These are phyloP conservation scores for Pythium brachiatum DNA, from an alignment of 352 stramenopile species.

Conservation along the genomic window DNA sequence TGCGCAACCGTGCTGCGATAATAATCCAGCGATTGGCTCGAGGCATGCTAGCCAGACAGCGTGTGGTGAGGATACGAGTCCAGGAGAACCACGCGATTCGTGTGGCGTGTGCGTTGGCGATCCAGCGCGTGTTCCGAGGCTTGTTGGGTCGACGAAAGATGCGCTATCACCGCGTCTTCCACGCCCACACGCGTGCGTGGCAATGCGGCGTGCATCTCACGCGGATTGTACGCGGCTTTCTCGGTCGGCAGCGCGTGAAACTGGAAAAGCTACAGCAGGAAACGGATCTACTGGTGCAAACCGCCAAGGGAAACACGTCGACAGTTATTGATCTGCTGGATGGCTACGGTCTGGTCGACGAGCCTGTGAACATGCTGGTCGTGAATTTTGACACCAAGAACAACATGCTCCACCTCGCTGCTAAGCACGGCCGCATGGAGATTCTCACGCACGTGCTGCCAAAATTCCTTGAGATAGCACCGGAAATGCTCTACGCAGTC, in stretches of 20 bases:
- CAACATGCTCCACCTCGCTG: slow-evolving; percentile 50
- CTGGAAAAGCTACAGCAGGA: slow-evolving; percentile 33
- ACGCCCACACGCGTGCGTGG: slow-evolving; percentile 29
- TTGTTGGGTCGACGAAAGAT: slow-evolving; percentile 37
- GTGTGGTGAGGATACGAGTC: slow-evolving; percentile 33
- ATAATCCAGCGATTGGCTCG: slow-evolving; percentile 42
- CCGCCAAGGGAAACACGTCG: slow-evolving; percentile 43
- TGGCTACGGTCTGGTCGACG: slow-evolving; percentile 43
- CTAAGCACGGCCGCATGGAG: slow-evolving; percentile 43
- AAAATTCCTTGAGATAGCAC: slow-evolving; percentile 28
- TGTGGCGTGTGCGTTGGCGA: slow-evolving; percentile 43
- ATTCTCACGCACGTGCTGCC: slow-evolving; percentile 54
- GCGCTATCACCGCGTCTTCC: slow-evolving; percentile 32
- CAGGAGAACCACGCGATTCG: slow-evolving; percentile 37
- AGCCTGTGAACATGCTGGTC: slow-evolving; percentile 37
- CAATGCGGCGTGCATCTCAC: slow-evolving; percentile 41
- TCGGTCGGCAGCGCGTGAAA: slow-evolving; percentile 31
- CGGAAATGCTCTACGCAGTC: slow-evolving; percentile 32
- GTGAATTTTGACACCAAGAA: slow-evolving; percentile 32
- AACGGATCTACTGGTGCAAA: slow-evolving; percentile 55
- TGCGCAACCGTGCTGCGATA: slow-evolving; percentile 33
- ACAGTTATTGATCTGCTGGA: slow-evolving; percentile 62
- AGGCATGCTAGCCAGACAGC: slow-evolving; percentile 28
- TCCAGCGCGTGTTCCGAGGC: slow-evolving; percentile 50
- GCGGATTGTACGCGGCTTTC: slow-evolving; percentile 53